phyloP scores from a whole-genome alignment of 1,284 basidiomycete species.

The Neolentinus lepideus region DNA sequence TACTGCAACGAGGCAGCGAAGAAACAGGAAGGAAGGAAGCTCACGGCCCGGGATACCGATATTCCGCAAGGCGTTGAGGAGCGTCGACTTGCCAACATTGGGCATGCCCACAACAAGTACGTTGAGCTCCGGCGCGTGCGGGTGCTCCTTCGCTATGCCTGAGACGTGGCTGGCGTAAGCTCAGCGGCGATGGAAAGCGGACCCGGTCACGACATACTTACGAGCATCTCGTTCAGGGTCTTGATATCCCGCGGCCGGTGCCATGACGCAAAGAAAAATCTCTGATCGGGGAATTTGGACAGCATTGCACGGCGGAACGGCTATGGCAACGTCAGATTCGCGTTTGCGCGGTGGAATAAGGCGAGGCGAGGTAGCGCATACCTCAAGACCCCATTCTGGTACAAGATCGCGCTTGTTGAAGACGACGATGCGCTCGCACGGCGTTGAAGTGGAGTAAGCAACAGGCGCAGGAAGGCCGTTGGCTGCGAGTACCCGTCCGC shows the following conservation, averaged over 20 bases:
- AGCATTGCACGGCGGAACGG: constrained; percentile 67
- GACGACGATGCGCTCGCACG: constrained; percentile 83
- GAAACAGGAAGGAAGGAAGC: constrained; percentile 8
- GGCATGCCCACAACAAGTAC: constrained; percentile 96
- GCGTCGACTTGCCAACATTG: constrained; percentile 95
- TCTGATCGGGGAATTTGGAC: constrained; percentile 59
- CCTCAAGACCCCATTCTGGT: constrained; percentile 78
- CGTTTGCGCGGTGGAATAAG: constrained; percentile 7
- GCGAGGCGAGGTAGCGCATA: constrained; percentile 27
- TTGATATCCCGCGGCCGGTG: constrained; percentile 59
- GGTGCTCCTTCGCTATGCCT: constrained; percentile 68
- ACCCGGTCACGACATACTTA: constrained; percentile 47
- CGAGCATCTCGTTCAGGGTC: constrained; percentile 54
- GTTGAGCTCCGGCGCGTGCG: constrained; percentile 69
- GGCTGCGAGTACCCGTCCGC: constrained; percentile 8
- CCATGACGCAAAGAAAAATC: constrained; percentile 63
- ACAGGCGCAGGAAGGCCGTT: constrained; percentile 14
- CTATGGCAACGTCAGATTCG: constrained; percentile 26
- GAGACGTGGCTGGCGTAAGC: constrained; percentile 2
- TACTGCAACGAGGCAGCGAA: neutral
- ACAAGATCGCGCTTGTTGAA: constrained; percentile 94
- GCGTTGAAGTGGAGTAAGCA: constrained; percentile 12
- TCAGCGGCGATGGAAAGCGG: neutral
- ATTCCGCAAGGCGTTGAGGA: constrained; percentile 88
- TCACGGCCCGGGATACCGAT: constrained; percentile 83